Evolutionary conservation across 257 asterid species (phyloP), one percentile per base, ranked within the genome.

Genomic region (Scutellaria galericulata): DNA sequence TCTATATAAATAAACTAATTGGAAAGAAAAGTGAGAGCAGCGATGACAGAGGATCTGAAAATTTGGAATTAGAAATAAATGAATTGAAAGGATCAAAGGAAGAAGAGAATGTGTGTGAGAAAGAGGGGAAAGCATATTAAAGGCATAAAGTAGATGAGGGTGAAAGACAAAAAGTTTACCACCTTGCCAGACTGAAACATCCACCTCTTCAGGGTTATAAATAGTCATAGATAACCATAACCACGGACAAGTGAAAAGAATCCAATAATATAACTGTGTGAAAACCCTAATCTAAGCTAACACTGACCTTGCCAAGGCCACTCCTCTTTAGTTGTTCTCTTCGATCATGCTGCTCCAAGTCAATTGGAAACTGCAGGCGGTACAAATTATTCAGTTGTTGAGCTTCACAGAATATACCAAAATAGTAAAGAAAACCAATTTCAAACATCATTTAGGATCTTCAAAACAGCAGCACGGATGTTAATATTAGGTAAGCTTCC

Each of bases 401-500:
- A 53, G 20, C 1, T 44, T 31, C 68, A 61, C 50, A 8, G 24
- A 18, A 7, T 44, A 42, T 57, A 58, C 51, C 27, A 59, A 18
- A 24, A 51, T 46, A 56, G 20, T 9, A 56, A 64, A 27, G 22
- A 9, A 14, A 22, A 61, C 6, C 57, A 40, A 22, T 42, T 67
- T 6, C 91, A 56, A 79, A 94, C 99, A 74, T 94, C 99, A 54
- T 90, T 84, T 70, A 91, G 87, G 70, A 95, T 90, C 82, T 79
- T 85, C 45, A 95, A 67, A 80, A 95, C 86, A 62, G 98, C 97
- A 41, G 97, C 95, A 37, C 99, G 93, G 42, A 94, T 81, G 61
- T 94, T 94, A 41, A 89, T 91, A 80, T 91, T 94, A 10, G 99
- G 99, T 57, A 93, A 83, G 86, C 98, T 91, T 73, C 97, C 97